Percentiles rank a stretch among this genome's conserved stretches.
phyloP scores from a whole-genome alignment of 805 yeast genomes.

The Monosporozyma servazzii region DNA sequence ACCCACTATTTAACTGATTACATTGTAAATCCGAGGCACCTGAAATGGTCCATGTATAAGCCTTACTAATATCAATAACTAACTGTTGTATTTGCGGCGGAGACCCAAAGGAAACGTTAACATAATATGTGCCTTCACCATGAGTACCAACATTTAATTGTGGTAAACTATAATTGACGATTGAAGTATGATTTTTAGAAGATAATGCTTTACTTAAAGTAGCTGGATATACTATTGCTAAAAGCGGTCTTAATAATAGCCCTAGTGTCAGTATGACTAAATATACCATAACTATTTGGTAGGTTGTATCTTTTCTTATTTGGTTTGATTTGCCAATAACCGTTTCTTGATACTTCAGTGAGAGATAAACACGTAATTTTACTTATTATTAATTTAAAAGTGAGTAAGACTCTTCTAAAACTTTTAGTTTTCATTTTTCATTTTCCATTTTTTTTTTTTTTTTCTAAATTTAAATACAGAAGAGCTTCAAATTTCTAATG shows the following conservation, averaged over 20 bases:
- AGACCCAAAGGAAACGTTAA: constrained; percentile 28
- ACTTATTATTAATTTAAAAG: no score
- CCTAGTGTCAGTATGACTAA: not conserved
- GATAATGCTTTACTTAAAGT: not conserved
- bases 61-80: constrained; percentile 33
- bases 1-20: constrained; percentile 5
- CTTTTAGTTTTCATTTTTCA: no score
- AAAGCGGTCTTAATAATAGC: not conserved
- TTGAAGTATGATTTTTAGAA: not conserved
- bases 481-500: no score
- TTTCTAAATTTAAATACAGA: no score
- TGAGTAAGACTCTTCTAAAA: no score
- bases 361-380: no score
- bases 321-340: no score
- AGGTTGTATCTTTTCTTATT: no score
- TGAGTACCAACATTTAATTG: constrained; percentile 20
- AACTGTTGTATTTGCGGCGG: constrained; percentile 26
- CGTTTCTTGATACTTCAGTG: no score
- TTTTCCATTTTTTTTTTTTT: no score
- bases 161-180: constrained; percentile 7
- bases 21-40: constrained; percentile 8
- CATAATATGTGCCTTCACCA: constrained; percentile 21
- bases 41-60: constrained; percentile 31
- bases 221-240: not conserved
- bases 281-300: not conserved